A percentile compares a stretch with the other conserved stretches of the same genome.
Conservation (phyloP, 176 grass and related monocot genomes). For the Ampelocalamus luodianensis region DNA sequence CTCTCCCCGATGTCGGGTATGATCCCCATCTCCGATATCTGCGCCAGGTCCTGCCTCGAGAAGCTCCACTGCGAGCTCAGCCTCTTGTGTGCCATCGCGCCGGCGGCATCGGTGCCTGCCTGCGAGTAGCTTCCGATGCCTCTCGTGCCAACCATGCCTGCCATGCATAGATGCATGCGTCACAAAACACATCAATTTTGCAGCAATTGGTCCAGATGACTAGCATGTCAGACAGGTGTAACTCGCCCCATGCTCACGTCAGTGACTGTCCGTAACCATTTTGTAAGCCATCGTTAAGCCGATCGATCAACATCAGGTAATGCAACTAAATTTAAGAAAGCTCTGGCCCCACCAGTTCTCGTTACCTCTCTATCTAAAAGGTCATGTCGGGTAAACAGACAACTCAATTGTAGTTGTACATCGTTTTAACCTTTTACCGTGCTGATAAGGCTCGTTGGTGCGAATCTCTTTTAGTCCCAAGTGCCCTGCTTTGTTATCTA, state of each 20-base stretch:
- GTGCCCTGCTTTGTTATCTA: not conserved
- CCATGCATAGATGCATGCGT: not conserved
- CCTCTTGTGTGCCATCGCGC: constrained; percentile 39
- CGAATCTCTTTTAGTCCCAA: not conserved
- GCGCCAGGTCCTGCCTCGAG: constrained; percentile 73
- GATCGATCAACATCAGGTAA: not conserved
- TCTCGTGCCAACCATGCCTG: constrained; percentile 48
- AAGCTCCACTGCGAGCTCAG: constrained; percentile 74
- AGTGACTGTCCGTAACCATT: not conserved
- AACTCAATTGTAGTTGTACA: not conserved
- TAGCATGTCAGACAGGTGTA: not conserved
- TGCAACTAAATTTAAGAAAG: not conserved
- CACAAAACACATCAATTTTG: not conserved
- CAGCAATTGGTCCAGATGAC: not conserved
- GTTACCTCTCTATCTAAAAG: too few species aligned
- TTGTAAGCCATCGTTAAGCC: not conserved
- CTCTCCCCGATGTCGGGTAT: constrained; percentile 65
- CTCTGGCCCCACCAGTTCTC: not conserved
- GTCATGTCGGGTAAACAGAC: not conserved
- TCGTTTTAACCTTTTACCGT: not conserved
- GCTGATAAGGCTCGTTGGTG: not conserved
- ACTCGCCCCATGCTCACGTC: not conserved
- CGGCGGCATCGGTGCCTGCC: constrained; percentile 15
- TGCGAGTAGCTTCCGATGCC: constrained; percentile 61
- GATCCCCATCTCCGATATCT: constrained; percentile 72